Percentiles rank a stretch among this genome's conserved stretches.
Evolutionary conservation across 768 basidiomycete species (phyloP).

Genomic region (Grammothele lineata): DNA sequence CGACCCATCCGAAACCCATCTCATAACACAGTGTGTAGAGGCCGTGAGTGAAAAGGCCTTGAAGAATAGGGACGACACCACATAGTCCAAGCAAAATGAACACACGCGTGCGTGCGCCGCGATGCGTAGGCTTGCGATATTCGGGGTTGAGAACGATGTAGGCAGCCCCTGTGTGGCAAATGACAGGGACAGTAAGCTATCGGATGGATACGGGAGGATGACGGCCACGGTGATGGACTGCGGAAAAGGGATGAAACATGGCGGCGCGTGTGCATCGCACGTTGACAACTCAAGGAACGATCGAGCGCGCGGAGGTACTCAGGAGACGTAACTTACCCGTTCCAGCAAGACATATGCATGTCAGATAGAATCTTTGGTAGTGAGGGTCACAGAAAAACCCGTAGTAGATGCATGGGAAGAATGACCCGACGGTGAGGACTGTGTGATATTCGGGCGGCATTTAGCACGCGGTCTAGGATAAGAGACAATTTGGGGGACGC

Average conservation of each 20-base stretch:
- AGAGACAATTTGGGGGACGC: neutral
- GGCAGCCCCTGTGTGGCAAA: constrained; percentile 54
- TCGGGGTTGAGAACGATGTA: constrained; percentile 76
- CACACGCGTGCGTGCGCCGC: constrained; percentile 70
- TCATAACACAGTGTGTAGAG: constrained; percentile 46
- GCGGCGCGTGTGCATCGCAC: neutral
- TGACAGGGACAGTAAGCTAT: too few species aligned
- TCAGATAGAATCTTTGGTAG: constrained; percentile 52
- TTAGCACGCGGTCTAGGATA: neutral
- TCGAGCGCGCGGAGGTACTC: neutral
- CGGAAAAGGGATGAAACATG: neutral
- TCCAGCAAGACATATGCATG: constrained; percentile 48
- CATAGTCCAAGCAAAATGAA: constrained; percentile 78
- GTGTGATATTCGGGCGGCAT: neutral
- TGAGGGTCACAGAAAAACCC: constrained; percentile 66
- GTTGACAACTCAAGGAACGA: too few species aligned
- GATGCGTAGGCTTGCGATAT: constrained; percentile 70
- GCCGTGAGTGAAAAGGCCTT: constrained; percentile 60
- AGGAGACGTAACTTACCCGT: constrained; percentile 41
- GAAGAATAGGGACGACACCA: constrained; percentile 64
- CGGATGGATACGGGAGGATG: too few species aligned
- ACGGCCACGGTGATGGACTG: too few species aligned
- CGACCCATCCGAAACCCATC: constrained; percentile 70
- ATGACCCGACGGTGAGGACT: constrained; percentile 75
- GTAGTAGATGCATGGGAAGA: constrained; percentile 73